Evolutionary conservation across 805 yeast species (phyloP).

Genomic region (Yarrowia porcina): DNA sequence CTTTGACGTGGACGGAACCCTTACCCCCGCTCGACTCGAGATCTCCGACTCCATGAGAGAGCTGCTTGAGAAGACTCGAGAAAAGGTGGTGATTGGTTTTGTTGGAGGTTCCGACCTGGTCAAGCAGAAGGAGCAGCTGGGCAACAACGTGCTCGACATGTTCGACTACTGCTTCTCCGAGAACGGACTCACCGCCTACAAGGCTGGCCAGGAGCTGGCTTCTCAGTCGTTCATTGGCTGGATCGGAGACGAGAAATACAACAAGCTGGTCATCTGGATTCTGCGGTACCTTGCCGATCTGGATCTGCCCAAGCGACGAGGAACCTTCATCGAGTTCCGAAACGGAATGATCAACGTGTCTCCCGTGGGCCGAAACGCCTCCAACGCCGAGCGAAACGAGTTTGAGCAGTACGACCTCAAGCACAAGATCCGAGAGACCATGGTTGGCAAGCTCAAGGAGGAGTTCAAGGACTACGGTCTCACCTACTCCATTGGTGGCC

Average conservation of each 20-base stretch:
- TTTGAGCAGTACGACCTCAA: slow-evolving; percentile 79
- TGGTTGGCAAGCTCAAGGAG: slow-evolving; percentile 80
- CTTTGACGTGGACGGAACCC: slow-evolving; percentile 97
- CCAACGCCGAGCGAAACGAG: slow-evolving; percentile 88
- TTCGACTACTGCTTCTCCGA: slow-evolving; percentile 97
- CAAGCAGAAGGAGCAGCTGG: slow-evolving; percentile 96
- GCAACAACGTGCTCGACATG: slow-evolving; percentile 65
- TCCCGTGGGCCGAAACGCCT: slow-evolving; percentile 98
- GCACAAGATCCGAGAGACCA: slow-evolving; percentile 75
- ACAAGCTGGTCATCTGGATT: slow-evolving; percentile 79
- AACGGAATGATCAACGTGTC: slow-evolving; percentile 99
- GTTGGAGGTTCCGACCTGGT: slow-evolving; percentile 96
- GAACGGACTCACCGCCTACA: slow-evolving; percentile 97
- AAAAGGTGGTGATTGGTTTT: slow-evolving; percentile 92
- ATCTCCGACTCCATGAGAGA: slow-evolving; percentile 64
- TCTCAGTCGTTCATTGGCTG: slow-evolving; percentile 91
- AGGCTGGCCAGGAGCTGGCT: slow-evolving; percentile 80
- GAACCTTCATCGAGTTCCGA: slow-evolving; percentile 98
- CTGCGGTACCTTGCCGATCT: slow-evolving; percentile 78
- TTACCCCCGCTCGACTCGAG: slow-evolving; percentile 91
- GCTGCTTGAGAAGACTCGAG: slow-evolving; percentile 69
- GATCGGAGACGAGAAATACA: slow-evolving; percentile 95
- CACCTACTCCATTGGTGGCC: slow-evolving; percentile 98
- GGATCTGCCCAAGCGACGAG: slow-evolving; percentile 95
- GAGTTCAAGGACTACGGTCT: slow-evolving; percentile 79